These are phyloP conservation scores for Annulohypoxylon moriforme DNA, from an alignment of 495 filamentous ascomycete genomes.

Conservation along the genomic window DNA sequence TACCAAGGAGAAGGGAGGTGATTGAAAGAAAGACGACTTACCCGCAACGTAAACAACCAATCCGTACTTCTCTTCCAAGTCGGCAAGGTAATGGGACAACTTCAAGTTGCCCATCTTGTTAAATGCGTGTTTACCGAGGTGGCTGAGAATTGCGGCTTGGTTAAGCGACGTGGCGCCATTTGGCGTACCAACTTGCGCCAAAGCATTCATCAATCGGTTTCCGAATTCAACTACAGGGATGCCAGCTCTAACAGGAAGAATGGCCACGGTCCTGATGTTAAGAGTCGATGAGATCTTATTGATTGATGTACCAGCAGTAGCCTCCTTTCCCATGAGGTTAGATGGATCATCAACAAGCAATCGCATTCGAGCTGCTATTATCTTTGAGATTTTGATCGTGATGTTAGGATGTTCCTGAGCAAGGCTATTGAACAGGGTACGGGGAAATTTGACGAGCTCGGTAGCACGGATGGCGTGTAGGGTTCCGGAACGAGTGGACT, in stretches of 20 bases:
- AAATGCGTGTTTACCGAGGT: slow-evolving; percentile 94
- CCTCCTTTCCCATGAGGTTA: slow-evolving; percentile 56
- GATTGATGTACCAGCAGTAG: slow-evolving; percentile 68
- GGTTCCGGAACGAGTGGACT: slow-evolving; percentile 86
- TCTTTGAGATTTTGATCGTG: slow-evolving; percentile 98
- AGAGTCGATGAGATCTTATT: slow-evolving; percentile 81
- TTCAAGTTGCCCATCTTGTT: slow-evolving; percentile 97
- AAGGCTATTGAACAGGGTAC: slow-evolving; percentile 95
- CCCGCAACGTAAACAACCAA: slow-evolving; percentile 96
- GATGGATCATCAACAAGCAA: slow-evolving; percentile 82
- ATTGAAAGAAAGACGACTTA: slow-evolving; percentile 49
- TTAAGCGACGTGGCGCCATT: slow-evolving; percentile 94
- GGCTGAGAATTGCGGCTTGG: slow-evolving; percentile 92
- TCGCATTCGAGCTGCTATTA: slow-evolving; percentile 95
- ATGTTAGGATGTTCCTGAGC: slow-evolving; percentile 97
- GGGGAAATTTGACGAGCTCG: slow-evolving; percentile 94
- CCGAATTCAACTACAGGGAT: slow-evolving; percentile 96
- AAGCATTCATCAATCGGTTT: slow-evolving; percentile 85
- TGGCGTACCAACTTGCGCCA: slow-evolving; percentile 86
- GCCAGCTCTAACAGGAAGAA: slow-evolving; percentile 89
- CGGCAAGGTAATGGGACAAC: slow-evolving; percentile 93
- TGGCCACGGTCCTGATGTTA: slow-evolving; percentile 92
- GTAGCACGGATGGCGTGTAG: slow-evolving; percentile 97
- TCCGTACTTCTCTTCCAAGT: slow-evolving; percentile 96
- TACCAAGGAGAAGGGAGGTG: slow-evolving; percentile 36